Evolutionary conservation across 1,284 basidiomycete species (phyloP), one percentile per base, ranked within the genome.

Genomic region (Fistulina hepatica): DNA sequence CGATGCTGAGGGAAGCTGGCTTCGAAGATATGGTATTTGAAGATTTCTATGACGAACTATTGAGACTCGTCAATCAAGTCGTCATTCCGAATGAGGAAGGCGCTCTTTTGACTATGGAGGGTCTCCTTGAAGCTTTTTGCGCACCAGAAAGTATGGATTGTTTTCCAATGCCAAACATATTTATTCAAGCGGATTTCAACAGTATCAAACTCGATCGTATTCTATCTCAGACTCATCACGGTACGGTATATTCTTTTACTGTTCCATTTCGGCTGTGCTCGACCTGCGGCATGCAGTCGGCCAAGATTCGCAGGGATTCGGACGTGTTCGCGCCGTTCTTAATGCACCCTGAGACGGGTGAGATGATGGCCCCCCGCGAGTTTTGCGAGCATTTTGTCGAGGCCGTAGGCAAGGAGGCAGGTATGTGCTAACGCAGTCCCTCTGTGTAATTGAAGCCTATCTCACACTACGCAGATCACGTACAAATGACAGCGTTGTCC

Each of bases 301-400:
- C 28, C 15, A 31, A 31, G 28, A 31, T 31, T 3, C 28, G 28
- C 4, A 31, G 15, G 5, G 28, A 31, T 13, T 19, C 28, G 11
- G 28, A 31, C 13, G 28, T 16, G 15, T 31, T 31, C 13, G 28
- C 28, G 28, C 28, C 28, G 15, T 31, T 31, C 28, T 19, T 31
- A 13, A 31, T 31, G 15, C 28, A 31, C 28, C 28, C 28, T 8
- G 28, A 31, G 28, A 13, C 19, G 9, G 28, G 28, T 13, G 28
- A 31, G 28, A 31, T 31, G 28, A 31, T 31, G 28, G 28, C 15
- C 28, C 28, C 28, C 5, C 4, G 10, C 8, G 10, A 3, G 28
- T 31, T 31, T 13, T 31, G 28, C 13, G 28, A 31, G 28, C 10
- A 9, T 13, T 16, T 16, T 19, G 28, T 31, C 9, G 28, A 31